Conservation (phyloP, 306 rosid species). For the Canavalia ensiformis region DNA sequence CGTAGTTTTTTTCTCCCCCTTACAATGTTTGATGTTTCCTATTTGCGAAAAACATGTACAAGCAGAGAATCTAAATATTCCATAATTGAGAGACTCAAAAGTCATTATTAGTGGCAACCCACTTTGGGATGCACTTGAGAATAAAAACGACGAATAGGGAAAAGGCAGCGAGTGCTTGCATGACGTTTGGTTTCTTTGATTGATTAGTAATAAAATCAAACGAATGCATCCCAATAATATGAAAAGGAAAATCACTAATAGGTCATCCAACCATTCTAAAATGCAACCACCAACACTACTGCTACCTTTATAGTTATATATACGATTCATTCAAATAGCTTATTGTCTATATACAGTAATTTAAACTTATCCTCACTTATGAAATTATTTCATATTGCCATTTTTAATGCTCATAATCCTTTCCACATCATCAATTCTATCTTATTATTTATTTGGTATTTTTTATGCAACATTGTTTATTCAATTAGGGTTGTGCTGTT, state of each 20-base stretch:
- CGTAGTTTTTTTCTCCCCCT: not conserved
- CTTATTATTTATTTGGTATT: not conserved
- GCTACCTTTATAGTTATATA: constrained; percentile 45
- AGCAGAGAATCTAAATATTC: constrained; percentile 40
- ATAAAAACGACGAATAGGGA: constrained; percentile 44
- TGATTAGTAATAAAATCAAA: constrained; percentile 46
- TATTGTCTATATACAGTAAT: constrained; percentile 27
- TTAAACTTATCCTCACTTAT: constrained; percentile 54
- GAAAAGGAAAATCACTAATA: constrained; percentile 56
- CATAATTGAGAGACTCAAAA: constrained; percentile 37
- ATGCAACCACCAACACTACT: constrained; percentile 56
- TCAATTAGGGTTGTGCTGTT: not conserved
- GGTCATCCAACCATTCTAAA: constrained; percentile 54
- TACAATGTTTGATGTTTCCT: not conserved
- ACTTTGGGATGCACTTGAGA: constrained; percentile 61
- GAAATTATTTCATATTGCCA: not conserved
- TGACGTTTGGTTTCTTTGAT: constrained; percentile 54
- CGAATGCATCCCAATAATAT: constrained; percentile 15
- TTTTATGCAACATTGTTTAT: not conserved
- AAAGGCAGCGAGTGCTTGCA: constrained; percentile 43
- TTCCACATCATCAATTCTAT: constrained; percentile 22
- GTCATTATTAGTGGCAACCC: constrained; percentile 67
- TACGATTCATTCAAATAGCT: constrained; percentile 52
- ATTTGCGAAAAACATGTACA: not conserved
- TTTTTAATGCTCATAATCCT: not conserved